These are phyloP conservation scores for Wickerhamiella azymoides DNA, from an alignment of 805 yeast species.

Conservation along the genomic window DNA sequence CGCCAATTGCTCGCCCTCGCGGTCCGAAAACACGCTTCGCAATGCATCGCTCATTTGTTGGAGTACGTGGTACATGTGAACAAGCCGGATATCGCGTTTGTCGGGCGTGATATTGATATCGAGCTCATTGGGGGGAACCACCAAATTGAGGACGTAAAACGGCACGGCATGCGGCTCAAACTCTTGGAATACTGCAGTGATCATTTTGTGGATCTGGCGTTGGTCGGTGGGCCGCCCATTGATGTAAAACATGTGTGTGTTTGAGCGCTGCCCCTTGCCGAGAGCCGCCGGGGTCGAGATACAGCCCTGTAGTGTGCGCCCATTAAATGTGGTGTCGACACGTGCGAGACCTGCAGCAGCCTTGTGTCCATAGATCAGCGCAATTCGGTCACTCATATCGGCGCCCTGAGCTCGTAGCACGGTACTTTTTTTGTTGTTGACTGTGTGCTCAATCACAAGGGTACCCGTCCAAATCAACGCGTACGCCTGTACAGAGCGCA, in stretches of 20 bases:
- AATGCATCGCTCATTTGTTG: conserved; percentile 30
- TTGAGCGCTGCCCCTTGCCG: conserved; percentile 64
- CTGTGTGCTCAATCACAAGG: conserved; percentile 44
- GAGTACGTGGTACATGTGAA: conserved; percentile 47
- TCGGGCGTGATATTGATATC: conserved; percentile 92
- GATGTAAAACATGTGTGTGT: conserved; percentile 61
- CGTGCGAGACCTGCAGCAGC: conserved; percentile 45
- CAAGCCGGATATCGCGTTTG: conserved; percentile 57
- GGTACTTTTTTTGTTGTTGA: conserved; percentile 7
- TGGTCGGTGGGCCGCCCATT: conserved; percentile 63
- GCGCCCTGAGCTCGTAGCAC: conserved; percentile 33
- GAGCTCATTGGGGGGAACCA: conserved; percentile 31
- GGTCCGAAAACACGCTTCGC: background rate
- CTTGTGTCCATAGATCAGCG: conserved; percentile 56
- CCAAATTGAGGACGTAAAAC: conserved; percentile 46
- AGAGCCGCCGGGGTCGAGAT: conserved; percentile 58
- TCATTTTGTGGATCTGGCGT: conserved; percentile 39
- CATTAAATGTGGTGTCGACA: conserved; percentile 24
- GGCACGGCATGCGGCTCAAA: conserved; percentile 69
- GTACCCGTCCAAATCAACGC: conserved; percentile 49
- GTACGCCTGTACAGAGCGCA: conserved; percentile 51
- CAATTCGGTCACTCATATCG: conserved; percentile 36
- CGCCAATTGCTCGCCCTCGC: conserved; percentile 8
- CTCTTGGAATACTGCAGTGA: conserved; percentile 60
- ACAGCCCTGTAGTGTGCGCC: conserved; percentile 33